Percentiles rank a stretch among this genome's conserved stretches.
Conservation (phyloP, 2,329 filamentous ascomycete species). For the Clonostachys chloroleuca region DNA sequence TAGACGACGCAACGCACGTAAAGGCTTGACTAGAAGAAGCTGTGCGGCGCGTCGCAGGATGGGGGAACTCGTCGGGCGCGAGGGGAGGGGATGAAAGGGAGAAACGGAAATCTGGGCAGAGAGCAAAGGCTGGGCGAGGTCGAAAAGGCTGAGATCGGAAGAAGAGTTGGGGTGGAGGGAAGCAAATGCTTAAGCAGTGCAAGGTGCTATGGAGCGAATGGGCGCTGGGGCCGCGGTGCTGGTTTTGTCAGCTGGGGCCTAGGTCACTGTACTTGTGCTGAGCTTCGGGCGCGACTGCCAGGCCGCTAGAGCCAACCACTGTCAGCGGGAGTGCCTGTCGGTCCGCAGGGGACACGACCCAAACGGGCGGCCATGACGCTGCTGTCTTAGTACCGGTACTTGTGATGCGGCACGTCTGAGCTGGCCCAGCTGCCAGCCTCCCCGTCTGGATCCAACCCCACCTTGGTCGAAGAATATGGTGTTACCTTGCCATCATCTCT, state of each 20-base stretch:
- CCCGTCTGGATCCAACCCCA: background rate
- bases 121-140: background rate
- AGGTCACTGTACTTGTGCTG: background rate
- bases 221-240: background rate
- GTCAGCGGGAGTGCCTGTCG: background rate
- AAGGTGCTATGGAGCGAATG: background rate
- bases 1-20: constrained; percentile 1
- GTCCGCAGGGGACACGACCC: background rate
- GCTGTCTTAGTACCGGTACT: constrained; percentile 1
- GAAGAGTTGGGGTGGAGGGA: background rate
- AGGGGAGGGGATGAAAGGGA: background rate
- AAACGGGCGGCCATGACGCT: constrained; percentile 1
- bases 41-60: background rate
- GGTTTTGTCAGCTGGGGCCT: background rate
- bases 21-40: background rate
- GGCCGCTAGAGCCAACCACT: background rate
- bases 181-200: background rate
- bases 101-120: background rate
- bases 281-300: background rate
- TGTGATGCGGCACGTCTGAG: background rate
- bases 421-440: background rate
- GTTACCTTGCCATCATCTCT: background rate
- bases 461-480: background rate
- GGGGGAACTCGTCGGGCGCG: background rate
- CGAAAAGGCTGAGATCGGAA: no score